These are phyloP conservation scores for Chalciporus sp. DNA, from an alignment of 1,284 basidiomycete genomes.

Conservation along the genomic window DNA sequence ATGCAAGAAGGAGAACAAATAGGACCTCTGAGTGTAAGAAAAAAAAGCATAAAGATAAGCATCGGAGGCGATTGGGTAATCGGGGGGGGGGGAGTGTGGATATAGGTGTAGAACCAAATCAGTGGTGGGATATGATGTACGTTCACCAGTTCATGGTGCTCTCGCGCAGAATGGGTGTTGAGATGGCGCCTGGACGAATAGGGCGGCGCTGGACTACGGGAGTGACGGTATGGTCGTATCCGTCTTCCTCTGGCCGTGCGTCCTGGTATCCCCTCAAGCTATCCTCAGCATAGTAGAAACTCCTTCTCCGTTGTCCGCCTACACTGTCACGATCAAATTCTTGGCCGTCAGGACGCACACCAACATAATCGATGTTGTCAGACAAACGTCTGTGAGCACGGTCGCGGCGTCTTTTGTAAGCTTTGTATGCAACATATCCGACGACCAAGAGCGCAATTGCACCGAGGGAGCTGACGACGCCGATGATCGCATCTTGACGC, in stretches of 20 bases:
- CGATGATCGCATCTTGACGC: slow-evolving; percentile 77
- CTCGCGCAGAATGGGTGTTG: slow-evolving; percentile 66
- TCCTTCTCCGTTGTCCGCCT: slow-evolving; percentile 68
- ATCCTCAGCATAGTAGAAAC: slow-evolving; percentile 85
- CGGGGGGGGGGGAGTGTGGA: slow-evolving; percentile 18
- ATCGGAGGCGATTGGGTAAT: not conserved
- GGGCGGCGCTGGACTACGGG: slow-evolving; percentile 53
- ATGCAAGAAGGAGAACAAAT: slow-evolving; percentile 9
- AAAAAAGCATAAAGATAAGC: slow-evolving; percentile 14
- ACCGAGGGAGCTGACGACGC: slow-evolving; percentile 75
- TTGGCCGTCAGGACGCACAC: slow-evolving; percentile 54
- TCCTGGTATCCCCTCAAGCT: slow-evolving; percentile 61
- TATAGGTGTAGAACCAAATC: not conserved
- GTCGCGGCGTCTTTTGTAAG: slow-evolving; percentile 60
- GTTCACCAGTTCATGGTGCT: slow-evolving; percentile 74
- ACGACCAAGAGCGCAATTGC: slow-evolving; percentile 69
- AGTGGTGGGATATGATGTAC: not conserved
- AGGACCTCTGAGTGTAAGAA: slow-evolving; percentile 3
- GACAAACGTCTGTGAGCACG: slow-evolving; percentile 64
- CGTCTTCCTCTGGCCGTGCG: slow-evolving; percentile 25
- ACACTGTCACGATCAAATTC: slow-evolving; percentile 76
- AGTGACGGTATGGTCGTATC: slow-evolving; percentile 31
- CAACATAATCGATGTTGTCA: slow-evolving; percentile 44
- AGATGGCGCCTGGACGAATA: slow-evolving; percentile 57
- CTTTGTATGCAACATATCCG: slow-evolving; percentile 62